These are phyloP conservation scores for Stellera chamaejasme DNA, from an alignment of 345 rosid genomes.

Conservation along the genomic window DNA sequence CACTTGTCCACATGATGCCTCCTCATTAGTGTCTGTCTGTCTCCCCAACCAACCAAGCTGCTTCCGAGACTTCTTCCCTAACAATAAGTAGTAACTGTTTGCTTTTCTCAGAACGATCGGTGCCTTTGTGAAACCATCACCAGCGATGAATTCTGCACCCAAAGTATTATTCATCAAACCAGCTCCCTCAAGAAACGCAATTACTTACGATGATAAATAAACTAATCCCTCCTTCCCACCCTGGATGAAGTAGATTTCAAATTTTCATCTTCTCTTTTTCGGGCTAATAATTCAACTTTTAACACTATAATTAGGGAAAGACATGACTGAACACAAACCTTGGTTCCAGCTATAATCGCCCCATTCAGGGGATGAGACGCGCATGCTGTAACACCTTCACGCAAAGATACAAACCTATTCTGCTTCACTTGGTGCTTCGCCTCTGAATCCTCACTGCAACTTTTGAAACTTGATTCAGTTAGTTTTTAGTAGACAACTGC, in stretches of 20 bases:
- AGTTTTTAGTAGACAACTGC: no score
- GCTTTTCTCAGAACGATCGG: constrained; percentile 14
- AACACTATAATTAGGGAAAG: no score
- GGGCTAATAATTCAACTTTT: no score
- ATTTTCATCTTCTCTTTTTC: no score
- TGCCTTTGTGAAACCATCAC: constrained; percentile 48
- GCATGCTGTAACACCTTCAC: constrained; percentile 63
- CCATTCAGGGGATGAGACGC: constrained; percentile 71
- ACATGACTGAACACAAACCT: constrained; percentile 38
- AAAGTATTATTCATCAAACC: no score
- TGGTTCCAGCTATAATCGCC: constrained; percentile 74
- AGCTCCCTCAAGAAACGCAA: not conserved
- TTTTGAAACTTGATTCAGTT: no score
- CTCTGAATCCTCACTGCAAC: constrained; percentile 35
- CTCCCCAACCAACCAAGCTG: no score
- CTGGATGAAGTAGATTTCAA: not conserved
- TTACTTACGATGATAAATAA: not conserved
- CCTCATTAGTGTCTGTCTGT: no score
- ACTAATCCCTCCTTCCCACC: not conserved
- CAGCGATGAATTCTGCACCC: constrained; percentile 59
- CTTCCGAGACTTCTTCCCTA: no score
- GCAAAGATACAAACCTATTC: constrained; percentile 66
- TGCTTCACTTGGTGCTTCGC: constrained; percentile 20
- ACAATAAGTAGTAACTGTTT: no score
- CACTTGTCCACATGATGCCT: no score